Evolutionary conservation across 495 filamentous ascomycete genomes (phyloP).

Genomic region (Aspergillus ostianus): DNA sequence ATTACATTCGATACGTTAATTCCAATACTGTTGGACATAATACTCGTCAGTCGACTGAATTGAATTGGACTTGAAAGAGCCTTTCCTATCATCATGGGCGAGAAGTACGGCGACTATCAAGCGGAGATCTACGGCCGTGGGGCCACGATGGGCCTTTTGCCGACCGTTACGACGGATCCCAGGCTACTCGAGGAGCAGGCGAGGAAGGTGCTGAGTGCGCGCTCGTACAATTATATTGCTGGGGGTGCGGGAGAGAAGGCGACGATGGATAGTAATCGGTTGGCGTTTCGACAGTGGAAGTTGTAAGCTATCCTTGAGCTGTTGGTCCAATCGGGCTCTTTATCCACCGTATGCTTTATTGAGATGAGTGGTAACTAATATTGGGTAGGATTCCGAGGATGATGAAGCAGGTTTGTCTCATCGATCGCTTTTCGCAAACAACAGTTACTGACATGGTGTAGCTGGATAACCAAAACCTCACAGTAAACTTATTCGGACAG

Average conservation of each 20-base stretch:
- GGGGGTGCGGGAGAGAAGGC: slow-evolving; percentile 65
- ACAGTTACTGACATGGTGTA: slow-evolving; percentile 17
- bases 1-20: no score
- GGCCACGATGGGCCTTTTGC: slow-evolving; percentile 44
- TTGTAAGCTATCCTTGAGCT: slow-evolving; percentile 31
- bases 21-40: no score
- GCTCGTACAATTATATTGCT: slow-evolving; percentile 59
- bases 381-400: slow-evolving; percentile 38
- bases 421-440: neutral
- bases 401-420: slow-evolving; percentile 34
- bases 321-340: neutral
- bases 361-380: neutral
- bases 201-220: slow-evolving; percentile 41
- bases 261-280: slow-evolving; percentile 63
- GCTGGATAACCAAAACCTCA: slow-evolving; percentile 49
- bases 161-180: slow-evolving; percentile 59
- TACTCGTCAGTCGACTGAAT: no score
- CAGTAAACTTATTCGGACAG: slow-evolving; percentile 56
- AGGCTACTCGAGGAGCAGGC: slow-evolving; percentile 59
- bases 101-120: slow-evolving; percentile 47
- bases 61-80: no score
- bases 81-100: slow-evolving; percentile 27
- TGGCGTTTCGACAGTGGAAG: slow-evolving; percentile 66
- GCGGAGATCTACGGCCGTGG: slow-evolving; percentile 51
- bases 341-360: neutral